phyloP scores from a whole-genome alignment of 345 rosid species.

The Leavenworthia alabamica region DNA sequence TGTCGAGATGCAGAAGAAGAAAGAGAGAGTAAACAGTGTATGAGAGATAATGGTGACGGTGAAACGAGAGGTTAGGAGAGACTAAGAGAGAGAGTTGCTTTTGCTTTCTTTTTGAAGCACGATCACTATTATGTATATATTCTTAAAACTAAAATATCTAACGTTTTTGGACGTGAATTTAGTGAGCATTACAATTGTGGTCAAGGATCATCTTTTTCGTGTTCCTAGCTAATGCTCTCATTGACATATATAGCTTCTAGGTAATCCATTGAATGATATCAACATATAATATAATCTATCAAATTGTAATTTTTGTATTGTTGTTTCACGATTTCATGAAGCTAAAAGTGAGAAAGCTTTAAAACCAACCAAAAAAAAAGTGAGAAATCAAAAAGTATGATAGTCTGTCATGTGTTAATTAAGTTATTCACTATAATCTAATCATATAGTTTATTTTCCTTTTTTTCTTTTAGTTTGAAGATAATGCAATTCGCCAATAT shows the following conservation, averaged over 20 bases:
- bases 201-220: slow-evolving; percentile 14
- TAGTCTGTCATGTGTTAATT: background rate
- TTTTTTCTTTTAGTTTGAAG: background rate
- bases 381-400: background rate
- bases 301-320: background rate
- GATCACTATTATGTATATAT: slow-evolving; percentile 12
- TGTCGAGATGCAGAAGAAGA: background rate
- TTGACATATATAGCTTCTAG: background rate
- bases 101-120: slow-evolving; percentile 28
- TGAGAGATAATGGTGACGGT: slow-evolving; percentile 50
- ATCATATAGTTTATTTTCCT: background rate
- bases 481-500: background rate
- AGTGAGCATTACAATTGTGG: slow-evolving; percentile 14
- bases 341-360: background rate
- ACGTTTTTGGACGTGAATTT: background rate
- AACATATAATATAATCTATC: background rate
- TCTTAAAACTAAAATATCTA: background rate
- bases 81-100: slow-evolving; percentile 25
- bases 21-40: slow-evolving; percentile 40
- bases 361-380: too few relatives aligned
- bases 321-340: background rate
- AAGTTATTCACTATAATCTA: background rate
- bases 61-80: slow-evolving; percentile 53
- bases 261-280: background rate
- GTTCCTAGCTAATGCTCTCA: slow-evolving; percentile 1